Evolutionary conservation across 129 eudicot genomes (phyloP).

Genomic region (Artemisia annua): DNA sequence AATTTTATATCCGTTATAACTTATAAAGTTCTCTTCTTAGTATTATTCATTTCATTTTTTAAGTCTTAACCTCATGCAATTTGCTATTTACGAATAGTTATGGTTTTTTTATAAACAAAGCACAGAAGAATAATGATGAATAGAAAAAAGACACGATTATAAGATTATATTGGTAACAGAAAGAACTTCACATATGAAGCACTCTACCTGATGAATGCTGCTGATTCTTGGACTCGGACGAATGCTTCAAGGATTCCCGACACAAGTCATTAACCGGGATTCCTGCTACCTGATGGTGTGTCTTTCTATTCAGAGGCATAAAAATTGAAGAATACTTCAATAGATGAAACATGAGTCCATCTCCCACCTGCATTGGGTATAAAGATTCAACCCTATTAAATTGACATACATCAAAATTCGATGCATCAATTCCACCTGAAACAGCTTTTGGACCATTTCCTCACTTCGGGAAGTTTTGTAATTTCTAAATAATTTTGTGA

Average conservation of each 20-base stretch:
- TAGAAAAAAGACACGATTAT: no score
- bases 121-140: no score
- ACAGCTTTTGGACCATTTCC: neutral
- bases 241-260: slow-evolving; percentile 26
- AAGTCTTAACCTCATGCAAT: no score
- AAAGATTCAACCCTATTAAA: slow-evolving; percentile 4
- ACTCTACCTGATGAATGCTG: slow-evolving; percentile 26
- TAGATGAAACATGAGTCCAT: slow-evolving; percentile 64
- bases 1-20: no score
- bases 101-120: no score
- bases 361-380: slow-evolving; percentile 63
- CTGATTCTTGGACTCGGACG: slow-evolving; percentile 20
- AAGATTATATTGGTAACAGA: neutral
- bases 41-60: no score
- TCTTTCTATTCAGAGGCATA: slow-evolving; percentile 55
- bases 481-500: neutral
- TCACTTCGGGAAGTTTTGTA: neutral
- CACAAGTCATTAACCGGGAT: slow-evolving; percentile 46
- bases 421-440: neutral
- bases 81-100: no score
- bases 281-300: slow-evolving; percentile 72
- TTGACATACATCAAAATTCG: neutral
- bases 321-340: slow-evolving; percentile 57
- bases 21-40: no score
- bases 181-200: slow-evolving; percentile 1